A percentile compares a stretch with the other conserved stretches of the same genome.
Conservation (phyloP, 345 rosid species). For the Gossypium sturtianum region DNA sequence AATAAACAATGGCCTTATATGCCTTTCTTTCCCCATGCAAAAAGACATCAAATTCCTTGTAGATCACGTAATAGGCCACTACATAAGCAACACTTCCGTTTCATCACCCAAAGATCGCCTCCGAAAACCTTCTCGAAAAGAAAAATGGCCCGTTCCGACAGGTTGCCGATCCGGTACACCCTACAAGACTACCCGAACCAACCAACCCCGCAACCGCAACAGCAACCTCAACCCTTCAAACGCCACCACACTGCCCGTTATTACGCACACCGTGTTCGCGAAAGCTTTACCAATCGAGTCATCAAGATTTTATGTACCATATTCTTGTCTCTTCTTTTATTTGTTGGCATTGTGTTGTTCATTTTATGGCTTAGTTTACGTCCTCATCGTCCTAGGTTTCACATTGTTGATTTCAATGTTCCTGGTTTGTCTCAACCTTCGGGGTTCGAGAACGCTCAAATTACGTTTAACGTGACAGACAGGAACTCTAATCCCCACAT, state of each 20-base stretch:
- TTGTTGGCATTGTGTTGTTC: slow-evolving; percentile 45
- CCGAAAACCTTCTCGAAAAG: not conserved
- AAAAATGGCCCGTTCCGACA: slow-evolving; percentile 24
- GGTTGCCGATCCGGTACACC: slow-evolving; percentile 21
- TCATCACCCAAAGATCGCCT: not conserved
- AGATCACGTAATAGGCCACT: not conserved
- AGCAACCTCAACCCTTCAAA: slow-evolving; percentile 3
- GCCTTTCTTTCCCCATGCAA: slow-evolving; percentile 40
- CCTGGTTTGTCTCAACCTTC: slow-evolving; percentile 37
- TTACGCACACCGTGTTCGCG: slow-evolving; percentile 57
- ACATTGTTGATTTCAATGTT: slow-evolving; percentile 40
- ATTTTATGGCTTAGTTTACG: slow-evolving; percentile 79
- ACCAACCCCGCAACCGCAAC: slow-evolving; percentile 16
- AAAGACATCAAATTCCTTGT: slow-evolving; percentile 8
- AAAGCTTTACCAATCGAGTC: slow-evolving; percentile 55
- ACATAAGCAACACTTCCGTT: slow-evolving; percentile 17
- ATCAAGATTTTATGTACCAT: slow-evolving; percentile 51
- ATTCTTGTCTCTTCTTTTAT: slow-evolving; percentile 46
- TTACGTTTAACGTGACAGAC: slow-evolving; percentile 53
- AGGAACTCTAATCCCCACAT: slow-evolving; percentile 70
- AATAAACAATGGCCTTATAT: slow-evolving; percentile 13
- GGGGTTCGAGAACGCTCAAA: slow-evolving; percentile 49
- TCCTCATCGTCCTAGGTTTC: slow-evolving; percentile 74
- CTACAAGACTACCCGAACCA: not conserved
- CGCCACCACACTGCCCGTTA: slow-evolving; percentile 37